These are phyloP conservation scores for rapeseed (Brassica napus) DNA, from an alignment of 345 rosid species.

Conservation along the genomic window DNA sequence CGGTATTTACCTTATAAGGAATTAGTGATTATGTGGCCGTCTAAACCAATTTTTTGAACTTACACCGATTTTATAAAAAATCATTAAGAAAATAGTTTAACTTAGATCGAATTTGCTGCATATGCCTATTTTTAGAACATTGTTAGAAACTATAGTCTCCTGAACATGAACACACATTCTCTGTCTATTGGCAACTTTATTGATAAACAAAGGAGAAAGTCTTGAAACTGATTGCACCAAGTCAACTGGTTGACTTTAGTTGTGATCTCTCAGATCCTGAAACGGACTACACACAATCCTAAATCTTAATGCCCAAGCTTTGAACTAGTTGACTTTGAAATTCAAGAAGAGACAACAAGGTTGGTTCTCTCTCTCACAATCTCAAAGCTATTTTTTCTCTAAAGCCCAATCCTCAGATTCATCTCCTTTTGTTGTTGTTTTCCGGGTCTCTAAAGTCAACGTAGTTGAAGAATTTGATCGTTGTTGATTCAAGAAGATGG, in stretches of 20 bases:
- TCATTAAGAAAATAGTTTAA: too few species aligned
- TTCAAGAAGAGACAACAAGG: not conserved
- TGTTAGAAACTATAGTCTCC: not conserved
- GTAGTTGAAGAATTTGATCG: not conserved
- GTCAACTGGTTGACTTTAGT: slow-evolving; percentile 19
- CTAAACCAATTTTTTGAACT: not conserved
- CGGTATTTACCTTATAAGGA: not conserved
- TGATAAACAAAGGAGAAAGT: not conserved
- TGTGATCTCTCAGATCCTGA: slow-evolving; percentile 2
- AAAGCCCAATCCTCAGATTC: not conserved
- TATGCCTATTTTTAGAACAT: not conserved
- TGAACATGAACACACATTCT: not conserved
- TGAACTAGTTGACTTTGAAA: slow-evolving; percentile 7
- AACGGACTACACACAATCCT: not conserved
- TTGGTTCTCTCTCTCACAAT: not conserved
- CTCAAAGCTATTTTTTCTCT: not conserved
- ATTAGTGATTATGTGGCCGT: not conserved
- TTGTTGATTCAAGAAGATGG: slow-evolving; percentile 22
- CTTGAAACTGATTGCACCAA: not conserved
- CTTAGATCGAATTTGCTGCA: not conserved
- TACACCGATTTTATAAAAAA: too few species aligned
- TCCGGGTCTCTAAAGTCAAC: not conserved
- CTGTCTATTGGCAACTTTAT: not conserved
- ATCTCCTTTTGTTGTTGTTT: not conserved
- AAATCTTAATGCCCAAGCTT: not conserved